Percentiles rank a stretch among this genome's conserved stretches.
These are phyloP conservation scores for Aspergillus leporis DNA, from an alignment of 495 filamentous ascomycete genomes.

Conservation along the genomic window DNA sequence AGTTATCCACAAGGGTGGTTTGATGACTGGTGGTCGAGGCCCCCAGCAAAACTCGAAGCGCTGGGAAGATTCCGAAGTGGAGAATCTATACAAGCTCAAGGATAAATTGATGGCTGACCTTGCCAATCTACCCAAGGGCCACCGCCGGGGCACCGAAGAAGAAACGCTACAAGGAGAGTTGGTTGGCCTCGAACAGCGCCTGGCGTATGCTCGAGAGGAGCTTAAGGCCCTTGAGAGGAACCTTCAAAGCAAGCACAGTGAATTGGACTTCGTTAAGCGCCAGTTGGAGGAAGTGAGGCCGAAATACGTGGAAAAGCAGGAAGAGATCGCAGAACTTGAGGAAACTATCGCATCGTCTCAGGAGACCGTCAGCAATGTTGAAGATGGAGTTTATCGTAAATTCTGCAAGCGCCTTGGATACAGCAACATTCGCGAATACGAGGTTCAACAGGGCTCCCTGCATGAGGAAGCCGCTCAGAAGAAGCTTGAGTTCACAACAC, in stretches of 20 bases:
- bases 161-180: constrained; percentile 80
- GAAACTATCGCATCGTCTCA: constrained; percentile 66
- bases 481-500: constrained; percentile 79
- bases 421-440: constrained; percentile 86
- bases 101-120: constrained; percentile 76
- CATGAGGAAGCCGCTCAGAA: constrained; percentile 88
- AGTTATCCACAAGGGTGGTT: constrained; percentile 94
- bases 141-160: constrained; percentile 71
- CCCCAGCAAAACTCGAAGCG: constrained; percentile 72
- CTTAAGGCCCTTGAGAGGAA: constrained; percentile 81
- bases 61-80: constrained; percentile 87
- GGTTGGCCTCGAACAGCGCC: constrained; percentile 75
- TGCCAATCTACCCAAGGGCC: constrained; percentile 69
- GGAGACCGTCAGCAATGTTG: constrained; percentile 76
- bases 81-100: constrained; percentile 68
- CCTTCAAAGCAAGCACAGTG: constrained; percentile 79
- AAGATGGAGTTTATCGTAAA: constrained; percentile 82
- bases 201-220: constrained; percentile 72
- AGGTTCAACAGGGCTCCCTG: constrained; percentile 85
- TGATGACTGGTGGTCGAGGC: constrained; percentile 92
- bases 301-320: constrained; percentile 71
- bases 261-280: constrained; percentile 68
- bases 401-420: constrained; percentile 91
- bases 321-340: constrained; percentile 65
- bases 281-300: constrained; percentile 75